A percentile compares a stretch with the other conserved stretches of the same genome.
Evolutionary conservation across 148 eudicot species (phyloP).

Genomic region (Fagopyrum tataricum): DNA sequence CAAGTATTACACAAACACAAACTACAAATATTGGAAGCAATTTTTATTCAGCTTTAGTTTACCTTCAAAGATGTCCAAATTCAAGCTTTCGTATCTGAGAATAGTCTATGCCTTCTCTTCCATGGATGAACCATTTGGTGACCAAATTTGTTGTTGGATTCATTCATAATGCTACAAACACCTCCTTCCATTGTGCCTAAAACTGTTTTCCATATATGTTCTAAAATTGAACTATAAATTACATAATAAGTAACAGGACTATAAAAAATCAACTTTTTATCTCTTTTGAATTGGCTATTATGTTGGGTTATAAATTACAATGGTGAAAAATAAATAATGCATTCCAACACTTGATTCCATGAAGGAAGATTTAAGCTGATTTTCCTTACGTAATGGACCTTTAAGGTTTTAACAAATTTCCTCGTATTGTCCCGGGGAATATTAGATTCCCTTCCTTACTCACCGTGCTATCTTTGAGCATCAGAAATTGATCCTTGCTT

Average conservation of each 20-base stretch:
- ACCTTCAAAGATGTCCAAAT: slow-evolving; percentile 55
- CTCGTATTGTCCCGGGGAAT: no score
- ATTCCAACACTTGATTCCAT: no score
- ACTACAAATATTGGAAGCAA: slow-evolving; percentile 11
- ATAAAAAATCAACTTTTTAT: background rate
- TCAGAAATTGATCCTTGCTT: background rate
- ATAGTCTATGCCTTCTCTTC: slow-evolving; percentile 66
- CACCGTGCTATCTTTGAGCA: background rate
- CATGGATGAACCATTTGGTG: slow-evolving; percentile 31
- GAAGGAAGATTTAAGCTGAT: no score
- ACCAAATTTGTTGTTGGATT: background rate
- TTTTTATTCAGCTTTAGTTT: slow-evolving; percentile 1
- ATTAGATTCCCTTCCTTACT: no score
- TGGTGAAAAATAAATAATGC: no score
- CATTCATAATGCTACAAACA: background rate
- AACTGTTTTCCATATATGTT: background rate
- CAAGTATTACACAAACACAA: background rate
- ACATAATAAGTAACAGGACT: background rate
- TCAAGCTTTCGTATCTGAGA: slow-evolving; percentile 59
- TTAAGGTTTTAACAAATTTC: no score
- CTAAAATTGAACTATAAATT: background rate
- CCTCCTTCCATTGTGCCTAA: background rate
- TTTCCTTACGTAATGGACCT: no score
- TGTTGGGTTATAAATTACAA: no score
- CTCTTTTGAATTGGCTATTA: background rate